Evolutionary conservation across 805 yeast genomes (phyloP).

Genomic region (Isabelozyma gotoi): DNA sequence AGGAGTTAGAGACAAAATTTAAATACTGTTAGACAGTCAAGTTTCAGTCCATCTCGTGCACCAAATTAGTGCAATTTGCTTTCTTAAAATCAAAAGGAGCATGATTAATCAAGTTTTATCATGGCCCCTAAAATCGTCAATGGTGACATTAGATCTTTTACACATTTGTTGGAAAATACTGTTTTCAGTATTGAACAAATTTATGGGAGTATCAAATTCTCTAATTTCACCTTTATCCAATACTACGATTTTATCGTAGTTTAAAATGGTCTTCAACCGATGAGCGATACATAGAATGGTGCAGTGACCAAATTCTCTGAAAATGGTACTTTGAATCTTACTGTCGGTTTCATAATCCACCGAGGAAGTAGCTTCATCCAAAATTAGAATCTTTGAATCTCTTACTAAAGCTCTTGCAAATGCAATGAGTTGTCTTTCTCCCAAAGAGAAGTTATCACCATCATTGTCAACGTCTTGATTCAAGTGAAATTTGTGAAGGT

Average conservation of each 20-base stretch:
- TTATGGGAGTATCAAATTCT: constrained; percentile 35
- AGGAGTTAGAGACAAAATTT: no score
- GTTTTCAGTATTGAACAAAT: constrained; percentile 20
- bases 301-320: constrained; percentile 29
- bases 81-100: no score
- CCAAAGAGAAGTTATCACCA: constrained; percentile 35
- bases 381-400: constrained; percentile 32
- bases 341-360: constrained; percentile 40
- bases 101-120: no score
- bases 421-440: constrained; percentile 39
- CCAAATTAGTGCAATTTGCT: no score
- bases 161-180: constrained; percentile 36
- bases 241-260: constrained; percentile 34
- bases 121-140: constrained; percentile 31
- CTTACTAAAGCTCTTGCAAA: constrained; percentile 38
- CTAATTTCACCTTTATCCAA: constrained; percentile 33
- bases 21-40: no score
- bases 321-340: constrained; percentile 33
- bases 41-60: no score
- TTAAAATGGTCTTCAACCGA: constrained; percentile 35
- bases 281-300: constrained; percentile 41
- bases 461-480: constrained; percentile 36
- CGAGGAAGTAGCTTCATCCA: constrained; percentile 40
- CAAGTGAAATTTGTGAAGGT: constrained; percentile 34
- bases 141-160: constrained; percentile 32